Evolutionary conservation across 768 basidiomycete species (phyloP).

Genomic region (Amylocystis lapponica): DNA sequence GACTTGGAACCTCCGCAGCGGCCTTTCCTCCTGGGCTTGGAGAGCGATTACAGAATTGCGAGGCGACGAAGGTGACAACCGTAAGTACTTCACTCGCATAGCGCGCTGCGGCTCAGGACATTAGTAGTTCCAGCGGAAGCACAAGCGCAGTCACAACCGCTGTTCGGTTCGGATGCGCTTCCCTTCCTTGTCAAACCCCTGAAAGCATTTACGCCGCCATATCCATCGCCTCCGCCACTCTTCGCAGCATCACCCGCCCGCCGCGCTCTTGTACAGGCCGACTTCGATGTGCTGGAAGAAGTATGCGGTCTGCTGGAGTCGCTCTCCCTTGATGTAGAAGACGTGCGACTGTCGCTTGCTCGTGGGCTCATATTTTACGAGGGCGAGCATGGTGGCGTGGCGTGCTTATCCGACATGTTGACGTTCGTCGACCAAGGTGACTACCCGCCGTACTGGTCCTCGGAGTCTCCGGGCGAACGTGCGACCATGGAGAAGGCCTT

Average conservation of each 20-base stretch:
- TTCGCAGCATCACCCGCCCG: constrained; percentile 38
- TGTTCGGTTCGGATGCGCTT: constrained; percentile 58
- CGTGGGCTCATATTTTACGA: constrained; percentile 55
- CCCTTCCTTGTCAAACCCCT: constrained; percentile 58
- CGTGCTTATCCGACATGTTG: constrained; percentile 59
- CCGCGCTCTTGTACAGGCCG: constrained; percentile 46
- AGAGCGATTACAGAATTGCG: constrained; percentile 65
- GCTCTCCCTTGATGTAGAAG: constrained; percentile 71
- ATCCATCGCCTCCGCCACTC: constrained; percentile 31
- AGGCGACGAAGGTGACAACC: constrained; percentile 41
- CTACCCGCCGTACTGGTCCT: constrained; percentile 61
- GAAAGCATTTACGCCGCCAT: constrained; percentile 54
- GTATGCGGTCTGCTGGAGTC: constrained; percentile 73
- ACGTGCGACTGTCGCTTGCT: constrained; percentile 66
- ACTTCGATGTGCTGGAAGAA: constrained; percentile 71
- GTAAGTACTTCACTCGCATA: constrained; percentile 30
- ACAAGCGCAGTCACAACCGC: constrained; percentile 38
- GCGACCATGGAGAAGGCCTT: constrained; percentile 65
- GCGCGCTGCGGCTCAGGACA: neutral
- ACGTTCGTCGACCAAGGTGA: constrained; percentile 70
- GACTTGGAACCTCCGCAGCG: constrained; percentile 59
- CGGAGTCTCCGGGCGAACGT: constrained; percentile 38
- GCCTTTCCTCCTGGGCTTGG: constrained; percentile 75
- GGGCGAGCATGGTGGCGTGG: constrained; percentile 44
- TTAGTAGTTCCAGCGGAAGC: neutral